Evolutionary conservation across 2,329 filamentous ascomycete species (phyloP).

Genomic region (Pyrenochaeta sp.): DNA sequence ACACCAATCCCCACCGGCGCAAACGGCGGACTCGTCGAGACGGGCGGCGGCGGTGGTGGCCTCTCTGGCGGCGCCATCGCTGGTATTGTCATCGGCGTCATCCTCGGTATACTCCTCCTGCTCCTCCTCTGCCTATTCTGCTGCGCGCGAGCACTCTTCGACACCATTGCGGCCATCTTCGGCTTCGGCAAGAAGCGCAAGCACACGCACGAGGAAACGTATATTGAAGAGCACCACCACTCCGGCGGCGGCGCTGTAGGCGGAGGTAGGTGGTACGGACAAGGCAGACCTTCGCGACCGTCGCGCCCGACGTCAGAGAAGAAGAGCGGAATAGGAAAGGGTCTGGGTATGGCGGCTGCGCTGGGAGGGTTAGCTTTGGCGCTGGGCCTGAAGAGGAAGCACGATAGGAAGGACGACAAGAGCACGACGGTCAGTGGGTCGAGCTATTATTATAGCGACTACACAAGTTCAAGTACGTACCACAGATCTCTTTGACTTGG

Average conservation of each 20-base stretch:
- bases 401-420: constrained; percentile 55
- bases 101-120: constrained; percentile 72
- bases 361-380: constrained; percentile 56
- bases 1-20: constrained; percentile 64
- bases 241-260: constrained; percentile 66
- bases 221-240: constrained; percentile 70
- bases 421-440: constrained; percentile 51
- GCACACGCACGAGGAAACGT: constrained; percentile 64
- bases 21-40: constrained; percentile 46
- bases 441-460: constrained; percentile 55
- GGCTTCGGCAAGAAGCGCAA: constrained; percentile 63
- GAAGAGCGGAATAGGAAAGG: constrained; percentile 45
- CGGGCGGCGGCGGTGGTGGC: constrained; percentile 39
- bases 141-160: constrained; percentile 64
- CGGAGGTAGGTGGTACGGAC: constrained; percentile 61
- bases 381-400: constrained; percentile 56
- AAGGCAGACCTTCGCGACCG: constrained; percentile 44
- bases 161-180: constrained; percentile 66
- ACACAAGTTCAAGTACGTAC: constrained; percentile 59
- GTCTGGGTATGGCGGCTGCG: constrained; percentile 52
- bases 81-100: constrained; percentile 78
- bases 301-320: constrained; percentile 44
- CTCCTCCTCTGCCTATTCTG: constrained; percentile 79
- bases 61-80: constrained; percentile 79
- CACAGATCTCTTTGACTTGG: not conserved